Base-by-base conservation (phyloP, 768 basidiomycete genomes). In the Glaciozyma martinii region DNA sequence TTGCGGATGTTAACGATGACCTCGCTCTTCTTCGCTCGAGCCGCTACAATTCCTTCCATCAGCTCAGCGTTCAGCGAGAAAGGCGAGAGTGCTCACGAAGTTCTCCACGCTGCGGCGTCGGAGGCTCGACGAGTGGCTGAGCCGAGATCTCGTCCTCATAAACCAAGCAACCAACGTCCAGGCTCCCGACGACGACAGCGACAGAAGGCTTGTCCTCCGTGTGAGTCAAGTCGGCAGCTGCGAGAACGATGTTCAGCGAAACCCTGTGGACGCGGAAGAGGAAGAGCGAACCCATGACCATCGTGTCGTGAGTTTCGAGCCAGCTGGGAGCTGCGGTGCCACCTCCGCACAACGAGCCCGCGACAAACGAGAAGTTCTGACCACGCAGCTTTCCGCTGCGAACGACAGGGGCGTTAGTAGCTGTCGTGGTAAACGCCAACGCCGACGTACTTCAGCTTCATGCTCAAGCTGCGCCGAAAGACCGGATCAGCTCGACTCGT, bases 211-310 rank as follows among this genome's bases (percentile, higher is more conserved):
- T 56, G 42, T 63, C 63, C 1, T 16, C 21, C 47, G 49, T 37
- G 55, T 68, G 67, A 2, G 61, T 53, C 5, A 68, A 49, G 49
- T 68, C 63, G 32, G 59, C 61, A 25, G 58, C 61, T 50, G 18
- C 13, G 32, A 23, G 25, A 21, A 46, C 4, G 29, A 19, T 32
- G 29, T 3, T 47, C 6, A 47, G 46, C 19, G 21, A 19, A 21
- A n/a, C n/a, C n/a, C n/a, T n/a, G n/a, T n/a, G n/a, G n/a, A n/a
- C n/a, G n/a, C n/a, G n/a, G n/a, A n/a, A n/a, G n/a, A n/a, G n/a
- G 7, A 23, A 12, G 27, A 13, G 6, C 55, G 6, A 16, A 43
- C 59, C 62, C 30, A 64, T 55, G 37, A 68, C 18, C 63, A 68
- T 55, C 1, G 61, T 43, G 19, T 10, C 8, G 27, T 8, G 18